Base-by-base conservation (phyloP, 2,329 filamentous ascomycete species). In the Elsinoe necatrix region DNA sequence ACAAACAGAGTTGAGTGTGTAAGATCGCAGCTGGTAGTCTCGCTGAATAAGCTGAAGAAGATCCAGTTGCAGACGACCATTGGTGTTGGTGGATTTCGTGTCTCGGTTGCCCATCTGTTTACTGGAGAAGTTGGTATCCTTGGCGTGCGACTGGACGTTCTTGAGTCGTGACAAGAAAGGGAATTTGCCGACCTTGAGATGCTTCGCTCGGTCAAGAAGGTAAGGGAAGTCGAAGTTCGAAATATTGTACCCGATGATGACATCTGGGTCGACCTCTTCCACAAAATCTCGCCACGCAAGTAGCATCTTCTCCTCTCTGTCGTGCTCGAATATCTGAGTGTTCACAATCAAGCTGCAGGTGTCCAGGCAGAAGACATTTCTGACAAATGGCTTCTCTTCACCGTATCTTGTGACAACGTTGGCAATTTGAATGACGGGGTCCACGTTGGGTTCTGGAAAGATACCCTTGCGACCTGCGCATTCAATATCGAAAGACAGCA, bases 161-260 rank as follows among this genome's bases (percentile, higher is more conserved):
- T 82, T 86, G 20, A 96, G 71, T 60, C 93, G 82, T 20, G 90
- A 85, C 89, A 89, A 95, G 69, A 86, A 92, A 5, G 93, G 87
- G 63, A 98, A 98, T 0, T 80, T 81, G 1, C 70, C 71, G 35
- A 89, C 82, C 66, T 93, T 95, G 25, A 98, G 77, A 67, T 95
- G 84, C 62, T 80, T 88, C 8, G 91, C 93, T 45, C 93, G 83
- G 57, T 95, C 88, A 9, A 98, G 78, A 0, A 98, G 80, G 68
- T 98, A 98, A 0, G 92, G 92, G 62, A 98, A 97, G 75, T 98
- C 93, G 72, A 98, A 98, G 73, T 98, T 98, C 68, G 88, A 77
- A 73, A 95, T 98, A 71, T 98, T 98, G 83, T 98, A 98, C 45
- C 93, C 93, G 56, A 95, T 98, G 66, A 98, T 95, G 62, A 98